Conservation (phyloP, 768 basidiomycete genomes). For the Tricholoma bakamatsutake region DNA sequence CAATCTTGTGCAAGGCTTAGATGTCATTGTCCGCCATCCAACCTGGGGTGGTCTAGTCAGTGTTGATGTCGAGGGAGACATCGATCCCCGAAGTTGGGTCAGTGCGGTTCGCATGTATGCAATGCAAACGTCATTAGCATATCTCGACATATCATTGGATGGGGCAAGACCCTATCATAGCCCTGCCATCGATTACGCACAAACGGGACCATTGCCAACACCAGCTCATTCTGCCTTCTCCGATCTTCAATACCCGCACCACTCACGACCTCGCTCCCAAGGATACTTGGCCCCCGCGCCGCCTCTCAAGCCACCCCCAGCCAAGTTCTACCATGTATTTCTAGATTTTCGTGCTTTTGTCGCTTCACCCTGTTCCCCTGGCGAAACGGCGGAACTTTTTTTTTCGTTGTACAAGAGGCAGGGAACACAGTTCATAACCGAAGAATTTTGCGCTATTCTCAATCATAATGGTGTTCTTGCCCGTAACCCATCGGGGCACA, state of each 20-base stretch:
- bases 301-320: slow-evolving; percentile 34
- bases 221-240: slow-evolving; percentile 71
- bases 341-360: slow-evolving; percentile 91
- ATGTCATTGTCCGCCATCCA: slow-evolving; percentile 95
- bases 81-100: slow-evolving; percentile 79
- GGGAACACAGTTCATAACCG: slow-evolving; percentile 83
- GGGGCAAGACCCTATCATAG: slow-evolving; percentile 37
- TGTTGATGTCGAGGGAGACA: slow-evolving; percentile 83
- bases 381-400: slow-evolving; percentile 89
- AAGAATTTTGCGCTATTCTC: slow-evolving; percentile 85
- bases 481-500: slow-evolving; percentile 67
- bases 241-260: slow-evolving; percentile 33
- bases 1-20: slow-evolving; percentile 87
- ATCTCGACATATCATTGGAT: slow-evolving; percentile 52
- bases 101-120: slow-evolving; percentile 89
- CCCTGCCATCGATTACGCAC: slow-evolving; percentile 41
- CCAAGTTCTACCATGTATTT: slow-evolving; percentile 85
- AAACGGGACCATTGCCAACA: slow-evolving; percentile 44
- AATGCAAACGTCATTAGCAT: slow-evolving; percentile 80
- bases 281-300: slow-evolving; percentile 24
- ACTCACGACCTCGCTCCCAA: slow-evolving; percentile 35
- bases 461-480: slow-evolving; percentile 88
- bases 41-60: slow-evolving; percentile 85
- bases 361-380: slow-evolving; percentile 83
- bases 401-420: slow-evolving; percentile 90